Evolutionary conservation across 2,329 filamentous ascomycete genomes (phyloP), one percentile per base, ranked within the genome.

Genomic region (Monilinia aucupariae): DNA sequence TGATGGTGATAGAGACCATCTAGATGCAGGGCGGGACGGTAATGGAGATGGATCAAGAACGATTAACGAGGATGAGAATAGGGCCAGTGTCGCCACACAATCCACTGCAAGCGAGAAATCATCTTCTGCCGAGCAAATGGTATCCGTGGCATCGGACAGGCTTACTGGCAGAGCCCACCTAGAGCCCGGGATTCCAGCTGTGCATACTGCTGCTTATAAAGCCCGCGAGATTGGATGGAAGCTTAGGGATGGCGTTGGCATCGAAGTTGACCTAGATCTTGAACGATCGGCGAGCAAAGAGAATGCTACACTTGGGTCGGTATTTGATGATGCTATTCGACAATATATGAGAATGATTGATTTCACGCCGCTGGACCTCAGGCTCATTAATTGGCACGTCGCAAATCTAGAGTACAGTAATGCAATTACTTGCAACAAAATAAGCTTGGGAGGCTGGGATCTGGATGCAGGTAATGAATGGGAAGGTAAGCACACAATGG

Each of bases 361-460:
- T 64, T 78, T 99, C 59, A 90, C 86, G 17, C 84, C 92, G 1
- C 90, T 91, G 72, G 94, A 99, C 71, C 87, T 96, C 75, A 85
- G 94, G 52, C 80, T 99, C 20, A 82, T 97, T 71, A 99, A 97
- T 72, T 99, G 94, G 94, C 96, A 99, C 75, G 89, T 97, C 74
- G 96, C 96, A 68, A 99, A 99, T 73, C 82, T 99, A 17, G 94
- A 99, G 75, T 99, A 99, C 73, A 96, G 93, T 66, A 99, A 97
- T 74, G 94, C 94, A 2, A 90, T 87, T 2, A 96, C 92, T 68
- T 86, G 96, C 61, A 87, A 89, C 68, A 88, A 89, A 66, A 83
- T 99, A 22, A 97, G 93, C 74, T 83, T 99, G 17, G 86, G 88
- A 9, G 88, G 92, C 0, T 97, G 96, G 91, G 96, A 99, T 75